Evolutionary conservation across 2,329 filamentous ascomycete genomes (phyloP), one percentile per base, ranked within the genome.

Genomic region (Byssoonygena ceratinophila): DNA sequence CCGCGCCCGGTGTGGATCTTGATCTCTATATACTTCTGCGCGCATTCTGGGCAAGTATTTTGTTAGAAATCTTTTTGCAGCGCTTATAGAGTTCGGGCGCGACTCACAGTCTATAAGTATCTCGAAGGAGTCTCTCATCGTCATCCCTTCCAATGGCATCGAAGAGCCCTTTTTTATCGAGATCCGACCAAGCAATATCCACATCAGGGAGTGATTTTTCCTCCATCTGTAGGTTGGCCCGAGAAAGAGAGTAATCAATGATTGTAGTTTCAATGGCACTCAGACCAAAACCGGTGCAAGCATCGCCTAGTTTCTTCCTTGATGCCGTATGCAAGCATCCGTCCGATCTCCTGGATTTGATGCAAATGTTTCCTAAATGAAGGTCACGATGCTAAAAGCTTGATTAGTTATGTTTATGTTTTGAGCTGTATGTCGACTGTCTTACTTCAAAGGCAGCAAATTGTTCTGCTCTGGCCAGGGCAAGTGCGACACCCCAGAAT

Each of bases 231-330:
- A 82, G 67, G 22, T 75, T 71, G 1, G 79, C 79, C n/a, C 81
- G 76, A 1, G 80, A 83, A 32, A 84, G 73, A 1, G 81, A 83
- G 64, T 84, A 84, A 63, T 84, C 81, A 58, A 84, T 84, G 22
- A 84, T 74, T 0, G 81, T 83, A 1, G 79, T 79, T 58, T 81
- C 77, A 3, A 83, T 65, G 1, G 71, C 70, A 12, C 77, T 79
- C 53, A 79, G 72, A 1, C 74, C 73, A 22, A 82, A 67, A 18
- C 68, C 68, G 54, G 74, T 60, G 59, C 14, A 61, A 7, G 34
- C 32, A 39, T 14, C 40, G 20, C n/a, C 14, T 65, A n/a, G 61
- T 55, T 11, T 64, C 59, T 18, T 61, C 57, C 16, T 59, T 60
- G 36, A 66, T 56, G 1, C 66, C 62, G 14, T 65, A 51, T 32